These are phyloP conservation scores for Vitis vinifera DNA, from an alignment of 164 flowering plant genomes.

Conservation along the genomic window ASM3070453v1 NC_081811.1:5459001-5459500, in stretches of 20 bases:
- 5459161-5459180: not conserved
- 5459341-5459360: not conserved
- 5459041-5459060: constrained; percentile 68
- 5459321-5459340: not conserved
- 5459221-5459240: not conserved
- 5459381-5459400: no score
- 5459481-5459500: no score
- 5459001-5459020: constrained; percentile 25
- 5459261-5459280: not conserved
- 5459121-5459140: constrained; percentile 57
- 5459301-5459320: not conserved
- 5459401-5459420: no score
- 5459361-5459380: not conserved
- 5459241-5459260: not conserved
- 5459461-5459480: no score
- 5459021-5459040: constrained; percentile 34
- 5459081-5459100: constrained; percentile 95
- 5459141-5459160: constrained; percentile 1
- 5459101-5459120: constrained; percentile 87
- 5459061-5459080: constrained; percentile 93
- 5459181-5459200: not conserved
- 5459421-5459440: no score
- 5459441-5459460: no score
- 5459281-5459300: not conserved
- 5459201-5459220: not conserved